Conservation (phyloP, 164 flowering plant species). For the Brasenia schreberi region DNA sequence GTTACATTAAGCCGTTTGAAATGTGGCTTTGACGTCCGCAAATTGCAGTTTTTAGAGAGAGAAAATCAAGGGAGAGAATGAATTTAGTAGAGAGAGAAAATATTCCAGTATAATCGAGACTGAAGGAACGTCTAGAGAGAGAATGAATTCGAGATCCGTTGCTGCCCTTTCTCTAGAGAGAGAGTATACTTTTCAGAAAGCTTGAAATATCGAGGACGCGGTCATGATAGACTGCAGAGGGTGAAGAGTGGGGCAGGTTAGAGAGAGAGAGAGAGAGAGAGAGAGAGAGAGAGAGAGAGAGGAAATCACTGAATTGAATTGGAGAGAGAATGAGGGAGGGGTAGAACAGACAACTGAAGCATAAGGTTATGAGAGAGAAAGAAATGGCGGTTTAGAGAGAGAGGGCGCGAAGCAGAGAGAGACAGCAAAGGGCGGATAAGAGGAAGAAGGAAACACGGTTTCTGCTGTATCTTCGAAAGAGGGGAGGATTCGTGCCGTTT, state of each 20-base stretch:
- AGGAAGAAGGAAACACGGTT: not conserved
- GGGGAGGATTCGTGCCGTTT: slow-evolving; percentile 1
- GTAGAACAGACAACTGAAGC: no score
- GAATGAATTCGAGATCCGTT: not conserved
- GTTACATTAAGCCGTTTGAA: no score
- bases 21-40: no score
- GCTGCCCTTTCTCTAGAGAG: not conserved
- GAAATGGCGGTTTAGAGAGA: not conserved
- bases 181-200: not conserved
- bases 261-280: slow-evolving; percentile 1
- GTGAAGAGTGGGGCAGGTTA: not conserved
- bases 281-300: not conserved
- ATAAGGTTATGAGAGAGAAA: not conserved
- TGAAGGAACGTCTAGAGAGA: not conserved
- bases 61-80: not conserved
- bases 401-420: not conserved
- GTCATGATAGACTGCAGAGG: not conserved
- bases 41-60: not conserved
- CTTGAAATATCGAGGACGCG: not conserved
- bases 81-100: not conserved
- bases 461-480: not conserved
- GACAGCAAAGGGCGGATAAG: not conserved
- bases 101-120: not conserved
- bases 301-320: not conserved
- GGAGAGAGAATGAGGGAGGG: not conserved